Evolutionary conservation across 257 asterid genomes (phyloP).

Genomic region (Przewalskia tangutica): DNA sequence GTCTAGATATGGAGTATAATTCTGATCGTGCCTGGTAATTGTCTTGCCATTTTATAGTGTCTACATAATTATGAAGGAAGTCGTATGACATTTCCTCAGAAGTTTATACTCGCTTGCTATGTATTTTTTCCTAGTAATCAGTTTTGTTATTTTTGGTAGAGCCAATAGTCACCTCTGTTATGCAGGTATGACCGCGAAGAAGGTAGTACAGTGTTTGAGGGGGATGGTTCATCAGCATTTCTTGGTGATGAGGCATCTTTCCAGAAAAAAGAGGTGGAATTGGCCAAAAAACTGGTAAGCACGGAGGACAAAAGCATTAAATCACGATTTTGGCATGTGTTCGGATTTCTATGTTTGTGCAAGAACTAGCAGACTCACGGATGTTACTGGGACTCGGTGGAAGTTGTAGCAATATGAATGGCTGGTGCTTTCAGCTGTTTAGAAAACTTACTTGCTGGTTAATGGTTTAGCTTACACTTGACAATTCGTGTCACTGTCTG

Average conservation of each 20-base stretch:
- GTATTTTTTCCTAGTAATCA: background rate
- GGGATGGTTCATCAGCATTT: conserved; percentile 56
- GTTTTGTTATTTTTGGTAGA: conserved; percentile 6
- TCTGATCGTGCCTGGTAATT: conserved; percentile 89
- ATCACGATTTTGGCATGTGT: background rate
- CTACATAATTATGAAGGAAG: background rate
- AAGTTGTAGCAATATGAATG: background rate
- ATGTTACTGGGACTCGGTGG: background rate
- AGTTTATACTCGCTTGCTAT: conserved; percentile 21
- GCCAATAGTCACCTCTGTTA: background rate
- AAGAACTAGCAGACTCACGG: background rate
- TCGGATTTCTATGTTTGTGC: background rate
- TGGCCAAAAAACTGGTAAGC: conserved; percentile 78
- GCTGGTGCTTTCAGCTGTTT: background rate
- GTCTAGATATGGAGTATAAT: conserved; percentile 78
- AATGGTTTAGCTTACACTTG: background rate
- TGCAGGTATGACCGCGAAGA: conserved; percentile 93
- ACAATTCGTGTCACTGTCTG: background rate
- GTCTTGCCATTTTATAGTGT: background rate
- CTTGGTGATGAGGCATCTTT: conserved; percentile 92
- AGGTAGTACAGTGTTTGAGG: conserved; percentile 62
- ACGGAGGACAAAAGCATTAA: background rate
- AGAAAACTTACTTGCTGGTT: background rate
- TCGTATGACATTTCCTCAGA: background rate
- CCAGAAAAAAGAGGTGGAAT: conserved; percentile 83